Evolutionary conservation across 2,329 filamentous ascomycete genomes (phyloP), one percentile per base, ranked within the genome.

Genomic region (Volutella citrinella): DNA sequence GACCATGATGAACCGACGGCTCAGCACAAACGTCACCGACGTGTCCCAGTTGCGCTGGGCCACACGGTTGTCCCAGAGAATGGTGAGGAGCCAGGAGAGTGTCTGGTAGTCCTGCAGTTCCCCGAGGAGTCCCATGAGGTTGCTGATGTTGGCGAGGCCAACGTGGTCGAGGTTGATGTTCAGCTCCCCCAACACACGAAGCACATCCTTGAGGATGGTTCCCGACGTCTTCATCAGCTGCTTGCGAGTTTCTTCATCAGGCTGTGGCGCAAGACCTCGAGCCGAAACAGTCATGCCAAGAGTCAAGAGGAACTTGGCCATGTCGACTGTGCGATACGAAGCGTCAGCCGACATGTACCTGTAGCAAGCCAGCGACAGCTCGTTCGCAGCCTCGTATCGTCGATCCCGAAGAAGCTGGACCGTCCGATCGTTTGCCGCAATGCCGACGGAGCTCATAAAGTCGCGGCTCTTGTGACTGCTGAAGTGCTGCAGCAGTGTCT

Each of bases 81-180:
- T 56, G 9, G 51, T 59, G 10, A 64, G 53, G 2, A 64, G 52
- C 54, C 54, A 57, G 14, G 60, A 54, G 6, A 70, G 58, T 7
- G 56, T 66, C 26, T 55, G 50, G 51, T 69, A 69, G 45, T 72
- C 65, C 28, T 63, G 32, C 38, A 69, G 64, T 34, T 66, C 63
- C 31, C 66, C 67, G 9, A 72, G 54, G 0, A 70, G 46, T 7
- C 52, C 55, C 13, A 67, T 62, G 14, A 72, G 44, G 19, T 56
- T 58, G 48, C 65, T 68, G 17, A 71, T 46, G 32, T 70, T 59
- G 19, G 52, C 48, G 21, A 69, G 54, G 31, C 42, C 48, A 29
- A 71, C 53, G 27, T 63, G 58, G 10, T 64, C 59, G 18, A 70
- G 54, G 43, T 66, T 65, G 47, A 70, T 60, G 20, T 66, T 60